These are phyloP conservation scores for Phycomyces nitens DNA, from an alignment of 192 early-diverging fungal genomes.

Conservation along the genomic window DNA sequence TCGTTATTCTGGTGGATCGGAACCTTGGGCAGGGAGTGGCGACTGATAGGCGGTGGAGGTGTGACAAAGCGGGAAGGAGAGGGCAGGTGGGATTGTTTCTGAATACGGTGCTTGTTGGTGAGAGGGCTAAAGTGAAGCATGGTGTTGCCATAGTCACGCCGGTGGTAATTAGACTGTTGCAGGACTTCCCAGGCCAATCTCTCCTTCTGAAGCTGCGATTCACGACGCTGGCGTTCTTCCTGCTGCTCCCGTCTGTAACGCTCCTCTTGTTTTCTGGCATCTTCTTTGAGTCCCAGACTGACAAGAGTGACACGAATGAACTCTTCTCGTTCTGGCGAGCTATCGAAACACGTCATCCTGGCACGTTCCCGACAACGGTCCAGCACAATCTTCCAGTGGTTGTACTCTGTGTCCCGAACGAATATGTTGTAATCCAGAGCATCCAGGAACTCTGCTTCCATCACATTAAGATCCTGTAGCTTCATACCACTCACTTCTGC, in stretches of 20 bases:
- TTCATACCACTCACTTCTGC: slow-evolving; percentile 81
- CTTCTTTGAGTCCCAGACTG: slow-evolving; percentile 14
- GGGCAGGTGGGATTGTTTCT: too few species aligned
- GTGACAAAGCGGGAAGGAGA: too few species aligned
- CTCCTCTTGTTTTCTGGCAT: slow-evolving; percentile 1
- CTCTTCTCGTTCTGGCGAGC: not conserved
- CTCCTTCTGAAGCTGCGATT: not conserved
- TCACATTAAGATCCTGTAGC: slow-evolving; percentile 75
- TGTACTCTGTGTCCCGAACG: slow-evolving; percentile 63
- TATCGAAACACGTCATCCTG: slow-evolving; percentile 7
- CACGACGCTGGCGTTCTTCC: not conserved
- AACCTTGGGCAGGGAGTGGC: not conserved
- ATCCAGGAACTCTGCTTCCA: slow-evolving; percentile 79
- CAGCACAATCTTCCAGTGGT: slow-evolving; percentile 56
- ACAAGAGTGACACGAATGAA: slow-evolving; percentile 5
- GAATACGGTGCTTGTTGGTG: slow-evolving; percentile 1
- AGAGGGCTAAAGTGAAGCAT: slow-evolving; percentile 1
- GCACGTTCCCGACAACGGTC: slow-evolving; percentile 37
- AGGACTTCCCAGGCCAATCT: not conserved
- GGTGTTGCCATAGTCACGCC: not conserved
- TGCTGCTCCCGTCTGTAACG: not conserved
- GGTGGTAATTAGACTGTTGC: slow-evolving; percentile 10
- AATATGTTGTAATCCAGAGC: slow-evolving; percentile 73
- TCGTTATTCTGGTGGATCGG: not conserved
- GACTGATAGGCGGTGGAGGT: too few species aligned